A percentile compares a stretch with the other conserved stretches of the same genome.
phyloP scores from a whole-genome alignment of 495 filamentous ascomycete genomes.

The Aspergillus panamensis region DNA sequence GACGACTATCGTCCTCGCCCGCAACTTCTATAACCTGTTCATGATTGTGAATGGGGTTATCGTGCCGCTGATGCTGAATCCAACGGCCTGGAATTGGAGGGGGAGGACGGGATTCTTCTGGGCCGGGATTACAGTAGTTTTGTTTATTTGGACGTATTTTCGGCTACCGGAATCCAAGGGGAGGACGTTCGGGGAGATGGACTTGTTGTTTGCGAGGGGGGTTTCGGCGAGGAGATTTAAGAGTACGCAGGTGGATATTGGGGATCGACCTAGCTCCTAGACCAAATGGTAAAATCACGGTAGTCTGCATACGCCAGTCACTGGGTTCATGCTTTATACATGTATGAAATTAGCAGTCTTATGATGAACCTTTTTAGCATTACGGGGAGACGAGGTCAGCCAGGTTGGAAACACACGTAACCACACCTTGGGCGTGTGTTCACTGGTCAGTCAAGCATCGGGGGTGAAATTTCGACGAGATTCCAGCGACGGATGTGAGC shows the following conservation, averaged over 20 bases:
- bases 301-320: no score
- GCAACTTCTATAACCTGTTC: conserved; percentile 13
- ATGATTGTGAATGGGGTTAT: conserved; percentile 17
- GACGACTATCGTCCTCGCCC: conserved; percentile 7
- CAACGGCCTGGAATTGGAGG: conserved; percentile 13
- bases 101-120: conserved; percentile 13
- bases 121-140: conserved; percentile 1
- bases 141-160: conserved; percentile 6
- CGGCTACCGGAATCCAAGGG: conserved; percentile 7
- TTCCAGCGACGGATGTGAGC: no score
- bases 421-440: no score
- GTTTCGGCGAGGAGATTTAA: neutral
- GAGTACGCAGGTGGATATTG: neutral
- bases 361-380: no score
- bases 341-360: no score
- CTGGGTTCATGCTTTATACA: no score
- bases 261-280: no score
- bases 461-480: no score
- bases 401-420: no score
- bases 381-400: no score
- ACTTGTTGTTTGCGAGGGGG: conserved; percentile 11
- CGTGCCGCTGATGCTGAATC: conserved; percentile 15
- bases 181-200: conserved; percentile 14
- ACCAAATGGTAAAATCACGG: no score
- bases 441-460: no score